These are phyloP conservation scores for Favolaschia claudopus DNA, from an alignment of 768 basidiomycete species.

Conservation along the genomic window DNA sequence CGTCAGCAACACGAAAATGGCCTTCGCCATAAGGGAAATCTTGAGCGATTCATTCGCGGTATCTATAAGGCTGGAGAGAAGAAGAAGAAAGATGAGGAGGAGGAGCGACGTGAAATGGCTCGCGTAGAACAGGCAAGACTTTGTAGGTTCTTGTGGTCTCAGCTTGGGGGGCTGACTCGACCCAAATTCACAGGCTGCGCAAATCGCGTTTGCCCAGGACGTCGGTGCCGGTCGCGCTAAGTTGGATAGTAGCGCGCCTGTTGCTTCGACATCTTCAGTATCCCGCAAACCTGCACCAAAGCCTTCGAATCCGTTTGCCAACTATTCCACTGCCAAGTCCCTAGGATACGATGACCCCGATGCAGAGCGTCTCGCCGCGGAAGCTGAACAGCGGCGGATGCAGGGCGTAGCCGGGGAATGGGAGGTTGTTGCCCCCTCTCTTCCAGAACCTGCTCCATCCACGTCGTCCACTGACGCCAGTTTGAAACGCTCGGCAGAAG, in stretches of 20 bases:
- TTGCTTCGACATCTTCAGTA: conserved; percentile 22
- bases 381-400: conserved; percentile 62
- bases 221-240: conserved; percentile 72
- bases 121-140: conserved; percentile 77
- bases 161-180: too few species aligned
- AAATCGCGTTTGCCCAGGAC: conserved; percentile 81
- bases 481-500: conserved; percentile 48
- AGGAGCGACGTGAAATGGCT: conserved; percentile 88
- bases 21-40: conserved; percentile 91
- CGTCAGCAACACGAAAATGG: conserved; percentile 92
- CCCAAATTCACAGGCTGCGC: conserved; percentile 64
- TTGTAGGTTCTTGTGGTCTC: too few species aligned
- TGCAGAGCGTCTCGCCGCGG: conserved; percentile 66
- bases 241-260: conserved; percentile 30
- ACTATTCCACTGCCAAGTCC: conserved; percentile 89
- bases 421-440: conserved; percentile 62
- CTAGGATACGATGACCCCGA: conserved; percentile 85
- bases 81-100: conserved; percentile 82
- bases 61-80: conserved; percentile 95
- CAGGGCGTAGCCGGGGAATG: conserved; percentile 83
- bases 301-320: conserved; percentile 72
- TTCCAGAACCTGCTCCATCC: conserved; percentile 30
- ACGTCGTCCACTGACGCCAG: conserved; percentile 26
- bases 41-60: conserved; percentile 89
- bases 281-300: conserved; percentile 55